Conservation (phyloP, 441 rosid species). For the Aleurites moluccanus region DNA sequence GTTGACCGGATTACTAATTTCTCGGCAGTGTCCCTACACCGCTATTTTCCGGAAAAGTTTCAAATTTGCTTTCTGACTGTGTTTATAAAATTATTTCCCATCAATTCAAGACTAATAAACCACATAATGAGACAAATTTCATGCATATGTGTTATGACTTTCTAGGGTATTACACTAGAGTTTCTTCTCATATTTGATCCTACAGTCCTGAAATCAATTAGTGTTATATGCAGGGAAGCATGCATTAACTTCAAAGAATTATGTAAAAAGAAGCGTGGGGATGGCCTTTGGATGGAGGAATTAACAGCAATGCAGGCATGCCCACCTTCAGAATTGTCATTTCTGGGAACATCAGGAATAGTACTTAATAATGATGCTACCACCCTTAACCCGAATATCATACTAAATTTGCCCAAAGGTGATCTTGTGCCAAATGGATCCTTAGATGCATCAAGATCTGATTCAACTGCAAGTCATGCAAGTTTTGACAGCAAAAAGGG, state of each 20-base stretch:
- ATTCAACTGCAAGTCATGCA: constrained; percentile 37
- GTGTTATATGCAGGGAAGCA: constrained; percentile 55
- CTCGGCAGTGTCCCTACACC: too few species aligned
- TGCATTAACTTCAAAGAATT: constrained; percentile 71
- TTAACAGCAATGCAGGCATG: constrained; percentile 76
- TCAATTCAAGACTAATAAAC: too few species aligned
- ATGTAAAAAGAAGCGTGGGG: constrained; percentile 71
- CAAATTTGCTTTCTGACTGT: too few species aligned
- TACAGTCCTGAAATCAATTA: constrained; percentile 11
- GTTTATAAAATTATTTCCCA: too few species aligned
- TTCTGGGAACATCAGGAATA: constrained; percentile 58
- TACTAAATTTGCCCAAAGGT: constrained; percentile 26
- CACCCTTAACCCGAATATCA: constrained; percentile 30
- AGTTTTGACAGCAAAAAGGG: constrained; percentile 52
- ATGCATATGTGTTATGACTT: too few species aligned
- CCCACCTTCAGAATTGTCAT: constrained; percentile 53
- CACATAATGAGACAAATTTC: too few species aligned
- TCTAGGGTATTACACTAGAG: too few species aligned
- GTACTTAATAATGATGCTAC: constrained; percentile 50
- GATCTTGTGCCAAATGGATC: constrained; percentile 38
- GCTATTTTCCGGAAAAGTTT: too few species aligned
- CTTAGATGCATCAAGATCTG: constrained; percentile 33
- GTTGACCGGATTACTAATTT: too few species aligned
- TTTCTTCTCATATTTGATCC: constrained; percentile 2
- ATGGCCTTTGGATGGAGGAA: constrained; percentile 84